Percentiles rank a stretch among this genome's conserved stretches.
Conservation (phyloP, 768 basidiomycete species). For the Lactarius deliciosus region DNA sequence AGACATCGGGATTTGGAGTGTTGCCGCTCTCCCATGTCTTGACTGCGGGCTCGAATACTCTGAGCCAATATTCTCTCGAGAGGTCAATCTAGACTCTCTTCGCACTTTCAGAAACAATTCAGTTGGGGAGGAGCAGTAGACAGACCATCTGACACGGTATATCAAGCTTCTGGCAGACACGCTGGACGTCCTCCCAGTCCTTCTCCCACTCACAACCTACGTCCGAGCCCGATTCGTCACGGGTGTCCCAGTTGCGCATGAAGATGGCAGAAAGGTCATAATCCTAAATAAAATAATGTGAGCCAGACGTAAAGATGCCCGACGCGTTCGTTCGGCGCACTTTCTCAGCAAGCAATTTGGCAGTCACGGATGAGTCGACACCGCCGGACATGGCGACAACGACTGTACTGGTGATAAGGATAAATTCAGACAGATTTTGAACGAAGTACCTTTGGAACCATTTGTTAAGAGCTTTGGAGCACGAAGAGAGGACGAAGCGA, state of each 20-base stretch:
- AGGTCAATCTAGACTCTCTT: slow-evolving; percentile 65
- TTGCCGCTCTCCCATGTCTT: slow-evolving; percentile 71
- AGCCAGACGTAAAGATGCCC: background rate
- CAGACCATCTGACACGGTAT: slow-evolving; percentile 74
- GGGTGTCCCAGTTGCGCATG: slow-evolving; percentile 96
- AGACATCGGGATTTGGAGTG: slow-evolving; percentile 92
- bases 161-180: slow-evolving; percentile 69
- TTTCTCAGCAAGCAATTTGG: slow-evolving; percentile 68
- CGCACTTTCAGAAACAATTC: slow-evolving; percentile 7
- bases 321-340: slow-evolving; percentile 37
- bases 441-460: slow-evolving; percentile 35
- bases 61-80: slow-evolving; percentile 87
- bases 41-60: slow-evolving; percentile 87
- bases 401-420: slow-evolving; percentile 46
- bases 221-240: slow-evolving; percentile 76
- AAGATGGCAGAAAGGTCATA: slow-evolving; percentile 85
- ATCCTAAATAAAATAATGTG: slow-evolving; percentile 46
- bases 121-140: slow-evolving; percentile 4
- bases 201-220: slow-evolving; percentile 94
- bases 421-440: background rate
- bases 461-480: slow-evolving; percentile 30
- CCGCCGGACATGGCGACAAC: slow-evolving; percentile 94
- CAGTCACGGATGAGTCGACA: slow-evolving; percentile 90
- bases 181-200: slow-evolving; percentile 89
- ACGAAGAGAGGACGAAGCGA: background rate